Evolutionary conservation across 805 yeast species (phyloP).

Genomic region (Nakazawaea pomicola): DNA sequence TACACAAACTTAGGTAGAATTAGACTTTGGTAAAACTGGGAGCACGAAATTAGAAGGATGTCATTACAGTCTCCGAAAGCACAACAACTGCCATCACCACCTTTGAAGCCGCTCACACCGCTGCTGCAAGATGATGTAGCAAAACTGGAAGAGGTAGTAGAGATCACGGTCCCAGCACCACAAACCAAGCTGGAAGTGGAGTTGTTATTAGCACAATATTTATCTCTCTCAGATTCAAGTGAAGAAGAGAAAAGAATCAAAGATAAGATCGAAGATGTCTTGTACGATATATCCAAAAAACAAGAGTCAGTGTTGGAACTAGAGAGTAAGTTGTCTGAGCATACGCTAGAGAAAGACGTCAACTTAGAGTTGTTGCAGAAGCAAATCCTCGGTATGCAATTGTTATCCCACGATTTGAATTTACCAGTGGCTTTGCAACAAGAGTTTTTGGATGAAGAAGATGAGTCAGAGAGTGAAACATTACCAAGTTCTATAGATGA

Average conservation of each 20-base stretch:
- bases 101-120: background rate
- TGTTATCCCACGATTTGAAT: conserved; percentile 61
- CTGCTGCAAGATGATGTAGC: background rate
- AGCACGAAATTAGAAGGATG: background rate
- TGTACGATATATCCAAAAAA: conserved; percentile 35
- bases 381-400: conserved; percentile 60
- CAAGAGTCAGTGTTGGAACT: conserved; percentile 31
- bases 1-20: no score
- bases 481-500: background rate
- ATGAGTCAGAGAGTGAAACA: conserved; percentile 6
- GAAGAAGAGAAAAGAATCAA: conserved; percentile 29
- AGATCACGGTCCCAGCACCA: conserved; percentile 20
- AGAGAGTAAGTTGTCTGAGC: conserved; percentile 15
- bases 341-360: conserved; percentile 24
- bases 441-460: conserved; percentile 24
- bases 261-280: conserved; percentile 36
- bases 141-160: conserved; percentile 14
- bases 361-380: conserved; percentile 44
- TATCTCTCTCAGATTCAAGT: conserved; percentile 20
- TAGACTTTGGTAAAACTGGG: no score
- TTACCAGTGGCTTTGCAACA: conserved; percentile 49
- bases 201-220: conserved; percentile 22
- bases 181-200: conserved; percentile 21
- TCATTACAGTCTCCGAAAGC: conserved; percentile 4
- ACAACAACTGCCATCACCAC: background rate